These are phyloP conservation scores for Arabidopsis lyrata DNA, from an alignment of 441 rosid species.

Conservation along the genomic window DNA sequence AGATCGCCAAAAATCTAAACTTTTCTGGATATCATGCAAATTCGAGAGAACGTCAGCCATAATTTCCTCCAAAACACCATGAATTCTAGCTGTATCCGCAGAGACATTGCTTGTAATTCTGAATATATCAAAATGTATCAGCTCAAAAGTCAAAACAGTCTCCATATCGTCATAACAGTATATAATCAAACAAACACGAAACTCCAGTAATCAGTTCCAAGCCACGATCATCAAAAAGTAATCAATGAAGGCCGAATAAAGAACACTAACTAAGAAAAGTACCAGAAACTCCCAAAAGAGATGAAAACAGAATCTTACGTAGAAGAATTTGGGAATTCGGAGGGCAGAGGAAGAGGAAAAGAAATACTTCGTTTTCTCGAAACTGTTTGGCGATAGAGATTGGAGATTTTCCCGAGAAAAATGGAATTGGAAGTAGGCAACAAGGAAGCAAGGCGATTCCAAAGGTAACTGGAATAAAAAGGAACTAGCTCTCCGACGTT, in stretches of 20 bases:
- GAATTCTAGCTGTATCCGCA: constrained; percentile 53
- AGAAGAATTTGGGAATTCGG: constrained; percentile 52
- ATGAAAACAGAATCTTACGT: constrained; percentile 48
- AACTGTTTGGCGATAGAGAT: constrained; percentile 54
- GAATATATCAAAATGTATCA: constrained; percentile 25
- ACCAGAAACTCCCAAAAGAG: not conserved
- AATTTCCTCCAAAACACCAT: constrained; percentile 72
- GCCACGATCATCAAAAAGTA: constrained; percentile 17
- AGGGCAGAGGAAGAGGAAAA: constrained; percentile 83
- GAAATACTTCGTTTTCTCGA: constrained; percentile 60
- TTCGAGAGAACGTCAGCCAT: constrained; percentile 61
- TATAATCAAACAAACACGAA: constrained; percentile 4
- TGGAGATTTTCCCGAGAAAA: constrained; percentile 58
- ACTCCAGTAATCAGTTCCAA: not conserved
- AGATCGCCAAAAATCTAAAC: constrained; percentile 85
- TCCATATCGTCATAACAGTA: not conserved
- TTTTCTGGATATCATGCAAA: constrained; percentile 72
- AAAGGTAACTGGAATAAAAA: constrained; percentile 58
- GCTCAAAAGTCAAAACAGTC: constrained; percentile 35
- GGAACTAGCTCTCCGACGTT: constrained; percentile 52
- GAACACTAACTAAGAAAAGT: constrained; percentile 7
- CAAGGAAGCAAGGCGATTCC: constrained; percentile 61
- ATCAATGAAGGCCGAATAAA: not conserved
- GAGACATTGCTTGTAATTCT: constrained; percentile 50
- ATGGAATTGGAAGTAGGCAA: constrained; percentile 48